These are phyloP conservation scores for Vicia villosa DNA, from an alignment of 306 rosid genomes.

Conservation along the genomic window DNA sequence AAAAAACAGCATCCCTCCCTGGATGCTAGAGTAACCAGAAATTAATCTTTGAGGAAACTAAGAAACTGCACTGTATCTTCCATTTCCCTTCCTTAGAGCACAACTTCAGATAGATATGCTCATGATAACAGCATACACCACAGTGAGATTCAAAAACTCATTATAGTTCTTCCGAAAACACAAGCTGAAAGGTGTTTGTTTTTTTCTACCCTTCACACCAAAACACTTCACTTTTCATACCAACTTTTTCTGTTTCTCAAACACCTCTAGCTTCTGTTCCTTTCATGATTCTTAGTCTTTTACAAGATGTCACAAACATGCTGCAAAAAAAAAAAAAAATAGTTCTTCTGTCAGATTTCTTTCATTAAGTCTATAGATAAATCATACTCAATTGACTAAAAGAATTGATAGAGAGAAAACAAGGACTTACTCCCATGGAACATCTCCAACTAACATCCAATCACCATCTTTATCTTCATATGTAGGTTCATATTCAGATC, in stretches of 20 bases:
- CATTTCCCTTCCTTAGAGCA: conserved; percentile 35
- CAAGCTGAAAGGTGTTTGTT: conserved; percentile 50
- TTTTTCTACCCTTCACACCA: conserved; percentile 33
- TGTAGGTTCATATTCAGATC: conserved; percentile 85
- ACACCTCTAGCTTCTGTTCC: conserved; percentile 88
- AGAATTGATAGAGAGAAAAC: background rate
- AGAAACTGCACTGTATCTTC: conserved; percentile 39
- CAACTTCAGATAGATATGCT: conserved; percentile 41
- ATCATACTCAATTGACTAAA: background rate
- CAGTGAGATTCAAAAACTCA: conserved; percentile 37
- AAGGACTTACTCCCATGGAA: conserved; percentile 88
- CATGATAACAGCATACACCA: conserved; percentile 27
- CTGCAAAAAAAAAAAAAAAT: conserved; percentile 46
- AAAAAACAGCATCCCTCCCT: conserved; percentile 34
- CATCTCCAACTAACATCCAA: conserved; percentile 98
- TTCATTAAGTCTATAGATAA: background rate
- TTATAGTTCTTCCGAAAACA: conserved; percentile 59
- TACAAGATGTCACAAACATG: conserved; percentile 89
- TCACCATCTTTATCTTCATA: conserved; percentile 95
- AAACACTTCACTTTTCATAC: conserved; percentile 29
- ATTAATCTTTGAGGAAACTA: conserved; percentile 40
- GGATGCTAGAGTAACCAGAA: conserved; percentile 44
- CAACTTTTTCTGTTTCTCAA: conserved; percentile 34
- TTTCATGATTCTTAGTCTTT: conserved; percentile 87
- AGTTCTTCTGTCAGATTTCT: conserved; percentile 27